phyloP scores from a whole-genome alignment of 2,329 filamentous ascomycete species.

The Bertia moriformis region DNA sequence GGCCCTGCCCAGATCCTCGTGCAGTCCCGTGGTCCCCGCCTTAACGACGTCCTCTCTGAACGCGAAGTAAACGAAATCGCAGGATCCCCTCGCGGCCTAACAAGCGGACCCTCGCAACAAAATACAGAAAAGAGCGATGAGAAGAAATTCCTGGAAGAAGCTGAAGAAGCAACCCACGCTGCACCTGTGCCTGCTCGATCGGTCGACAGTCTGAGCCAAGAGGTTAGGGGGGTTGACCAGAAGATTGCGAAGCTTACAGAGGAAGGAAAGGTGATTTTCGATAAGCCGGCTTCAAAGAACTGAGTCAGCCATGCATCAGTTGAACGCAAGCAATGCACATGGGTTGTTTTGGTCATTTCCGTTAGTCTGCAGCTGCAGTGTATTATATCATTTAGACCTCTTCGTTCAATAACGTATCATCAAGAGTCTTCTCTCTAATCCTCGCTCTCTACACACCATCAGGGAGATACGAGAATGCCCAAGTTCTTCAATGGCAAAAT shows the following conservation, averaged over 20 bases:
- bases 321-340: no score
- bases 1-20: slow-evolving; percentile 77
- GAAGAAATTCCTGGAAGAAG: neutral
- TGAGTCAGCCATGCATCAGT: no score
- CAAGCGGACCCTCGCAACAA: neutral
- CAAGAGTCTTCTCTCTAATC: no score
- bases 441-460: no score
- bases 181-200: neutral
- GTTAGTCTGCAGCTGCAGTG: no score
- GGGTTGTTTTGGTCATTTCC: no score
- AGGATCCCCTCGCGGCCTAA: slow-evolving; percentile 54
- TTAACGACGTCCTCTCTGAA: slow-evolving; percentile 64
- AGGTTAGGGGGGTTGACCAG: neutral
- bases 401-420: no score
- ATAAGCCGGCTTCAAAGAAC: neutral
- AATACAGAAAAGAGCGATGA: neutral
- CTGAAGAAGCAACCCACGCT: neutral
- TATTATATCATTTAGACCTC: no score
- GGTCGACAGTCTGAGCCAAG: neutral
- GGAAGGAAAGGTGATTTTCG: neutral
- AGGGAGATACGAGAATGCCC: no score
- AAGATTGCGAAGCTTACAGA: neutral
- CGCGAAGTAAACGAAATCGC: slow-evolving; percentile 84
- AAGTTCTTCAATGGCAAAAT: no score
- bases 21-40: slow-evolving; percentile 68